A percentile compares a stretch with the other conserved stretches of the same genome.
Conservation (phyloP, 2,329 filamentous ascomycete genomes). For the Nigrograna mackinnonii region DNA sequence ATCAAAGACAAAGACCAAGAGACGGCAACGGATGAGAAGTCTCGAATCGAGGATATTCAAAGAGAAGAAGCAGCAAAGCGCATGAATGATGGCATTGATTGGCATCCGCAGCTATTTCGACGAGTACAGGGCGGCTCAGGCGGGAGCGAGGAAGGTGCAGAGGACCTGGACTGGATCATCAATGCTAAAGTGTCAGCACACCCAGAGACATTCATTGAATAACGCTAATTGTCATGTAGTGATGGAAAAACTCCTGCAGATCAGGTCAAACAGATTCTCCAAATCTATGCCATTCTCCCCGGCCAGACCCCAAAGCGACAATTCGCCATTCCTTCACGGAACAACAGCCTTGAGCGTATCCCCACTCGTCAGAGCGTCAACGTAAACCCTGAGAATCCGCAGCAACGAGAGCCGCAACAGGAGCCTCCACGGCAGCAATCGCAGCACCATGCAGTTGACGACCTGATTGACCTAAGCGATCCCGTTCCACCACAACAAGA, state of each 20-base stretch:
- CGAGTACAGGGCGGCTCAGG: conserved; percentile 71
- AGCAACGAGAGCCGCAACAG: neutral
- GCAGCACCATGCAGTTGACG: conserved; percentile 34
- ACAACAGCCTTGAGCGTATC: conserved; percentile 22
- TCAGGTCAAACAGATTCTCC: conserved; percentile 79
- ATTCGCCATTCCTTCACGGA: conserved; percentile 61
- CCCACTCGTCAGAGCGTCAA: conserved; percentile 8
- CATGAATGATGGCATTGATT: conserved; percentile 78
- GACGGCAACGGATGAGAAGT: conserved; percentile 90
- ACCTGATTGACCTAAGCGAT: conserved; percentile 64
- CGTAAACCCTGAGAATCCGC: conserved; percentile 1
- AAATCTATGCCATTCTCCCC: conserved; percentile 81
- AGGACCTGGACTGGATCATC: conserved; percentile 94
- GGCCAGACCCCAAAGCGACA: conserved; percentile 66
- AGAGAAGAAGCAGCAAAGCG: conserved; percentile 84
- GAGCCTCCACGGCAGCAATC: no score
- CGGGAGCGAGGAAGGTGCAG: conserved; percentile 76
- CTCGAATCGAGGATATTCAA: conserved; percentile 91
- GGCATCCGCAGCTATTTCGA: conserved; percentile 86
- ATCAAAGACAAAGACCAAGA: conserved; percentile 86
- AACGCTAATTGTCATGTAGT: conserved; percentile 20
- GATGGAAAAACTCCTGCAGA: conserved; percentile 68
- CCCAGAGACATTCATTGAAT: neutral
- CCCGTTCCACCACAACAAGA: conserved; percentile 31
- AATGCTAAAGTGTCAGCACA: conserved; percentile 75